A percentile compares a stretch with the other conserved stretches of the same genome.
phyloP scores from a whole-genome alignment of 805 yeast genomes.

The Maudiozyma bulderi region DNA sequence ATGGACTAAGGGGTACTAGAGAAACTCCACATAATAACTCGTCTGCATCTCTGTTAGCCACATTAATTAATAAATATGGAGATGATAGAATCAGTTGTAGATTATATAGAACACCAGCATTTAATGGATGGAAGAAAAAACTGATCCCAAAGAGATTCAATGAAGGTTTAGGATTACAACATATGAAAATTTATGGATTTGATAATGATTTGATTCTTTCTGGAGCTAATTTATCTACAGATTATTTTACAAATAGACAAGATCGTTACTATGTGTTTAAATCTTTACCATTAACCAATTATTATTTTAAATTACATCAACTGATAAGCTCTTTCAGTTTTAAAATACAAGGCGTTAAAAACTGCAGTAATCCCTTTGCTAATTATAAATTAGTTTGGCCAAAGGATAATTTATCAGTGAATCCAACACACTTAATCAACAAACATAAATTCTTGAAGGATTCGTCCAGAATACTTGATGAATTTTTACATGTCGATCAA shows the following conservation, averaged over 20 bases:
- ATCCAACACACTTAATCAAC: constrained; percentile 44
- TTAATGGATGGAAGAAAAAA: constrained; percentile 53
- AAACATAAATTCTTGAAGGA: constrained; percentile 42
- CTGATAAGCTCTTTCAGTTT: constrained; percentile 66
- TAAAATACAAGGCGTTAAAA: constrained; percentile 30
- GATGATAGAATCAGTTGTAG: constrained; percentile 62
- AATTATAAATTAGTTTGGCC: constrained; percentile 71
- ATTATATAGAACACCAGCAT: constrained; percentile 83
- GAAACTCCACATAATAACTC: constrained; percentile 68
- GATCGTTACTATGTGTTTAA: constrained; percentile 79
- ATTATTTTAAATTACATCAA: constrained; percentile 61
- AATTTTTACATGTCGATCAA: constrained; percentile 38
- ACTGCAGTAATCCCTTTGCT: constrained; percentile 31
- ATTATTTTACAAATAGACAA: constrained; percentile 90
- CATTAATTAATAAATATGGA: constrained; percentile 55
- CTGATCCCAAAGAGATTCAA: constrained; percentile 75
- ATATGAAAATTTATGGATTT: constrained; percentile 93
- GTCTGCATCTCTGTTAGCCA: constrained; percentile 65
- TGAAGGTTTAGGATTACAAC: constrained; percentile 89
- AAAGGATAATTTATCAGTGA: constrained; percentile 48
- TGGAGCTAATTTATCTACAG: constrained; percentile 87
- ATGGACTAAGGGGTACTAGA: constrained; percentile 86
- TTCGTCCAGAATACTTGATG: constrained; percentile 46
- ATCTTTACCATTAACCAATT: constrained; percentile 48
- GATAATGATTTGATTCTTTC: constrained; percentile 80